Base-by-base conservation (phyloP, 176 grass and related monocot genomes). In the Ensete ventricosum region DNA sequence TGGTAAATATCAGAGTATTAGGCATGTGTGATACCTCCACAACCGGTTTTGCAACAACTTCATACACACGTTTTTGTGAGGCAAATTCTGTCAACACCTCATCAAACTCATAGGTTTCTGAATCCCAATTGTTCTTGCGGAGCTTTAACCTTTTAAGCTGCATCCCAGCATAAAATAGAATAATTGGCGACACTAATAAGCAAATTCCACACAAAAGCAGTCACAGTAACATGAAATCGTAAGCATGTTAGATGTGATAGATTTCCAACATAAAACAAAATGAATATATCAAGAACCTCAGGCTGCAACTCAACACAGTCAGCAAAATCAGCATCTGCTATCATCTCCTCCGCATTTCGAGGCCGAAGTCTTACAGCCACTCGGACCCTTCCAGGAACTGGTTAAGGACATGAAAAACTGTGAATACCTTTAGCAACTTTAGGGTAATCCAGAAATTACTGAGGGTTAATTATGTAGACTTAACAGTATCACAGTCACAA, bases 71-170 rank as follows among this genome's bases (percentile, higher is more conserved):
- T 83, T 99, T 99, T 73, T 99, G 96, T 69, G 96, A 99, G 76
- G 96, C 79, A 77, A 91, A 99, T 88, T 99, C 96, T 20, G 96
- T 99, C 59, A 99, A 91, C 67, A 99, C 83, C 84, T 99, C 96
- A 51, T 99, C 96, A 9, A 99, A 99, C 54, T 95, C 86, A 64
- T 89, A 99, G 62, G 96, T 99, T 52, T 99, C 96, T 17, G 86
- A 91, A 16, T 99, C 96, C 96, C 96, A 99, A 71, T 99, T 99
- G 77, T 99, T 99, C 78, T 99, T 99, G 52, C 96, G 91, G 63
- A 99, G 96, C 73, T 99, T 99, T 83, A 99, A 87, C 72, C 96
- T 95, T 88, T 99, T 99, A 50, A 99, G 80, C 96, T 99, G 82
- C 67, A 84, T 78, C 43, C 55, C 77, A 84, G 48, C 77, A 73